A percentile compares a stretch with the other conserved stretches of the same genome.
phyloP scores from a whole-genome alignment of 2,329 filamentous ascomycete species.

The Neophaeococcomyces aloes region DNA sequence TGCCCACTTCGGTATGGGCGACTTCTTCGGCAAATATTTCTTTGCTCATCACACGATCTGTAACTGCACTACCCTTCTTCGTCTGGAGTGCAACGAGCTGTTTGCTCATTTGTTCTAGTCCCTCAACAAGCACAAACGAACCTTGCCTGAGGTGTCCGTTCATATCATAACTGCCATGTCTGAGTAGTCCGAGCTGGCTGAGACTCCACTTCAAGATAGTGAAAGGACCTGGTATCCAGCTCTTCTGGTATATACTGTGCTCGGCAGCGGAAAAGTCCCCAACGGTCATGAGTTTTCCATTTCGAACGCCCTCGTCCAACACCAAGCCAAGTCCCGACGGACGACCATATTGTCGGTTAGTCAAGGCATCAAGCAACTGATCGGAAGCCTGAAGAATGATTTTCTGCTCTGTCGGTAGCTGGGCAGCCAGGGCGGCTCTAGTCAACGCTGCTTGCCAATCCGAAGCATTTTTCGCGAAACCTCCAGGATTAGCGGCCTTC shows the following conservation, averaged over 20 bases:
- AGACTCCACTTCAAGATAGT: conserved; percentile 65
- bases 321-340: conserved; percentile 73
- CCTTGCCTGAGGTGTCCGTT: conserved; percentile 30
- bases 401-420: conserved; percentile 37
- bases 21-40: conserved; percentile 54
- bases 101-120: conserved; percentile 40
- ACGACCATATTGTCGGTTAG: conserved; percentile 66
- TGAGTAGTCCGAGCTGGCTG: conserved; percentile 55
- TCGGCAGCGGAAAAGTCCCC: conserved; percentile 54
- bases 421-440: conserved; percentile 56
- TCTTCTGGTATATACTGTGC: conserved; percentile 61
- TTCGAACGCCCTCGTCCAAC: conserved; percentile 62
- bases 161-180: conserved; percentile 30
- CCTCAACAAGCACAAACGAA: conserved; percentile 41
- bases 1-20: conserved; percentile 41
- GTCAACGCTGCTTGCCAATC: conserved; percentile 69
- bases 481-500: conserved; percentile 68
- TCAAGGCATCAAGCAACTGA: conserved; percentile 58
- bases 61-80: conserved; percentile 10
- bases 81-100: conserved; percentile 9
- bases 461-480: conserved; percentile 66
- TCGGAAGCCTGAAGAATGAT: conserved; percentile 47
- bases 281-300: conserved; percentile 59
- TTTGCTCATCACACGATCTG: conserved; percentile 28
- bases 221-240: conserved; percentile 61